A percentile compares a stretch with the other conserved stretches of the same genome.
These are phyloP conservation scores for Comarum palustre DNA, from an alignment of 306 rosid species.

Conservation along the genomic window DNA sequence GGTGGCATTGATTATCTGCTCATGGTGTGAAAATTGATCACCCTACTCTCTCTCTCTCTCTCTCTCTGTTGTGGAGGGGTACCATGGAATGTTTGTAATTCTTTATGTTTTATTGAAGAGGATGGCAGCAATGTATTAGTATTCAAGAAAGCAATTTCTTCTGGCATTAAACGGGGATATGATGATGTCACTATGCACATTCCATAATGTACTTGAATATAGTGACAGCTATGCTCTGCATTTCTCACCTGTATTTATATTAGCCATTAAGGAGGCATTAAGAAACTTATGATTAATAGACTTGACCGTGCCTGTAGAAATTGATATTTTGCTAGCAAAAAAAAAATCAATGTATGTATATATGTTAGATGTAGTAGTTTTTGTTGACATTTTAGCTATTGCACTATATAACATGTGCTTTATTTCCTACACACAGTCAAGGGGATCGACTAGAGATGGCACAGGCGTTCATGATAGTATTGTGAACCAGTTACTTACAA, in stretches of 20 bases:
- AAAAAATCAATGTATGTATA: not conserved
- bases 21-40: not conserved
- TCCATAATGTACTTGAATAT: not conserved
- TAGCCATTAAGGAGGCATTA: not conserved
- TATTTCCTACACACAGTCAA: conserved; percentile 54
- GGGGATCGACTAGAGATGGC: conserved; percentile 98
- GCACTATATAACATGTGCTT: conserved; percentile 13
- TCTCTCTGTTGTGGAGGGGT: not conserved
- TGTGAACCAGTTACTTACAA: conserved; percentile 97
- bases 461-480: conserved; percentile 99
- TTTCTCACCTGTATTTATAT: not conserved
- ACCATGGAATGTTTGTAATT: not conserved
- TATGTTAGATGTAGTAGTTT: not conserved
- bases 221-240: not conserved
- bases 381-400: not conserved
- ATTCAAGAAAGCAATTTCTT: not conserved
- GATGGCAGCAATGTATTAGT: not conserved
- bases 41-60: not conserved
- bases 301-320: not conserved
- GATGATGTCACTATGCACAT: not conserved
- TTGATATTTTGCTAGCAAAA: not conserved
- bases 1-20: not conserved
- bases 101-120: not conserved
- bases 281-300: not conserved
- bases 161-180: not conserved